Conservation (phyloP, 805 yeast species). For the Cyberlindnera lachancei region DNA sequence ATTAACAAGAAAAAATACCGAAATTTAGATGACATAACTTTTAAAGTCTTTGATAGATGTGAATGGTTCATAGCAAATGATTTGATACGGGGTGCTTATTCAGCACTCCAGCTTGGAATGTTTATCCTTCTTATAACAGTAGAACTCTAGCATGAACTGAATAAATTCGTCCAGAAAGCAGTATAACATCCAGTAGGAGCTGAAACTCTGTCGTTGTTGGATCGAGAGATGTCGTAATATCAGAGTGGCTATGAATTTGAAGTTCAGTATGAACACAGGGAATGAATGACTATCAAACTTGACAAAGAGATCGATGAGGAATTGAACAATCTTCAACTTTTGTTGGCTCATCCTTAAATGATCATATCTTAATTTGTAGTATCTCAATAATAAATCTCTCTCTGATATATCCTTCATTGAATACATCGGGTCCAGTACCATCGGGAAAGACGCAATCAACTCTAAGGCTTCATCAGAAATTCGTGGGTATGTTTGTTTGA, state of each 20-base stretch:
- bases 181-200: constrained; percentile 16
- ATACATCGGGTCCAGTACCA: constrained; percentile 3
- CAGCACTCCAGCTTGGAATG: too few species aligned
- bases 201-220: constrained; percentile 7
- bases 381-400: constrained; percentile 4
- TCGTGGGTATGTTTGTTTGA: constrained; percentile 1
- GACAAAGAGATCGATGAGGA: constrained; percentile 6
- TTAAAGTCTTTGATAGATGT: background rate
- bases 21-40: background rate
- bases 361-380: constrained; percentile 3
- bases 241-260: constrained; percentile 12
- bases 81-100: too few species aligned
- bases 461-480: background rate
- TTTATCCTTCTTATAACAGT: constrained; percentile 7
- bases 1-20: too few species aligned
- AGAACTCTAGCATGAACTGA: constrained; percentile 12
- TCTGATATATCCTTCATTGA: background rate
- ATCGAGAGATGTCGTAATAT: constrained; percentile 11
- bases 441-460: constrained; percentile 4
- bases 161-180: constrained; percentile 17
- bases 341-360: constrained; percentile 1
- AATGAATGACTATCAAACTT: constrained; percentile 3
- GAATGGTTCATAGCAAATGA: too few species aligned
- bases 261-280: constrained; percentile 5
- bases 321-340: constrained; percentile 8